phyloP scores from a whole-genome alignment of 2,329 filamentous ascomycete genomes.

The Rugonectria rugulosa region DNA sequence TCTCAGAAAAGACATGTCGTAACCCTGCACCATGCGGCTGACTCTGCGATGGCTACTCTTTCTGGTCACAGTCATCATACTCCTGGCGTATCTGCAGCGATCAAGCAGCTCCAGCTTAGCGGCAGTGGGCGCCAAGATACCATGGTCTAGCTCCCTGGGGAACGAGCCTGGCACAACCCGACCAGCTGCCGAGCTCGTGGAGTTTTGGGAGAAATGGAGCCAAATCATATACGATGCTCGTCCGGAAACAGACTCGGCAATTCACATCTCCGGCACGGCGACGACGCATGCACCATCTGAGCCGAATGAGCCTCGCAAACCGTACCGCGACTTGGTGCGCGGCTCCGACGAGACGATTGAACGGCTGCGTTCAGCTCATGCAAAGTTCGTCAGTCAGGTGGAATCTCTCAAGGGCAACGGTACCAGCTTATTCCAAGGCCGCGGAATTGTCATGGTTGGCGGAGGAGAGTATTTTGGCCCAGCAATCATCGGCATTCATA shows the following conservation, averaged over 20 bases:
- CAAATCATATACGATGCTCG: constrained; percentile 9
- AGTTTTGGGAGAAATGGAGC: constrained; percentile 17
- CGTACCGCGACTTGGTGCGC: constrained; percentile 1
- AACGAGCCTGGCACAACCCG: not conserved
- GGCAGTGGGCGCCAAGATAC: not conserved
- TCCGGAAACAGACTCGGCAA: not conserved
- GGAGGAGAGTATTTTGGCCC: constrained; percentile 24
- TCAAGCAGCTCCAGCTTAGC: not conserved
- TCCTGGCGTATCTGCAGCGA: constrained; percentile 7
- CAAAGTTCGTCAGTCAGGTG: constrained; percentile 6
- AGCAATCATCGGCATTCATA: constrained; percentile 20
- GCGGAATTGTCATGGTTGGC: constrained; percentile 21
- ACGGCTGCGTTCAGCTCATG: constrained; percentile 5
- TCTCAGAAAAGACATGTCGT: constrained; percentile 3
- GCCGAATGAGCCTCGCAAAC: constrained; percentile 2
- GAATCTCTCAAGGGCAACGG: not conserved
- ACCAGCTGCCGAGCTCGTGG: not conserved
- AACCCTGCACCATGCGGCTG: constrained; percentile 18
- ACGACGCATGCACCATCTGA: not conserved
- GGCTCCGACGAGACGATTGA: constrained; percentile 6
- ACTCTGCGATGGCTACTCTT: constrained; percentile 20
- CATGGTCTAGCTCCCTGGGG: not conserved
- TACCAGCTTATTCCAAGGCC: constrained; percentile 1
- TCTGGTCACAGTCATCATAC: not conserved
- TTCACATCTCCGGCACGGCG: constrained; percentile 1